These are phyloP conservation scores for Pseudocercospora pini-densiflorae DNA, from an alignment of 2,329 filamentous ascomycete genomes.

Conservation along the genomic window DNA sequence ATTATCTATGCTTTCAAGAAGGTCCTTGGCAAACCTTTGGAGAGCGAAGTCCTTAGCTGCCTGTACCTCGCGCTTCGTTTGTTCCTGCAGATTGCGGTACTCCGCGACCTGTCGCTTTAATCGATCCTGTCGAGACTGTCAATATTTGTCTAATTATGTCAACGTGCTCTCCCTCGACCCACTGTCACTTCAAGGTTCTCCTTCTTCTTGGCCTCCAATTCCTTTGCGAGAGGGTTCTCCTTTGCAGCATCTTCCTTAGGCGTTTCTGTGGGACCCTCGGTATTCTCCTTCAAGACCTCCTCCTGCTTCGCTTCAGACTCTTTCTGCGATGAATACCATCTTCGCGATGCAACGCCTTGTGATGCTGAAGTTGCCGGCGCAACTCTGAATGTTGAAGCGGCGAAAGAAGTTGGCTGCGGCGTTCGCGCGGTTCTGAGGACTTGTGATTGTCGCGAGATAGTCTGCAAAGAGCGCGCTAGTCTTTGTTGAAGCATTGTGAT, in stretches of 20 bases:
- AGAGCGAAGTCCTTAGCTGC: slow-evolving; percentile 90
- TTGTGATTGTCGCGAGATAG: slow-evolving; percentile 36
- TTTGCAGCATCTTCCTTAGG: slow-evolving; percentile 46
- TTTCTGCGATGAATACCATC: slow-evolving; percentile 51
- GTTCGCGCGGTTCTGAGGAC: slow-evolving; percentile 34
- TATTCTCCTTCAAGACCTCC: slow-evolving; percentile 43
- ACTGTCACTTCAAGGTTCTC: slow-evolving; percentile 87
- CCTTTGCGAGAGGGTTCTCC: slow-evolving; percentile 59
- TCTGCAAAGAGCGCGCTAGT: slow-evolving; percentile 53
- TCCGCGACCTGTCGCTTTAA: slow-evolving; percentile 93
- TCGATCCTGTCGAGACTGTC: slow-evolving; percentile 71
- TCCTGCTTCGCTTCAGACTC: slow-evolving; percentile 48
- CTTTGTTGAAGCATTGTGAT: slow-evolving; percentile 55
- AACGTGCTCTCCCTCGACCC: slow-evolving; percentile 29
- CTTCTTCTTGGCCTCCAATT: slow-evolving; percentile 73
- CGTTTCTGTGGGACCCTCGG: slow-evolving; percentile 31
- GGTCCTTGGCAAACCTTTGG: slow-evolving; percentile 89
- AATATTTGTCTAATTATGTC: not conserved
- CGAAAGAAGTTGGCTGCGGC: slow-evolving; percentile 35
- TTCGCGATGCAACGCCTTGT: slow-evolving; percentile 39
- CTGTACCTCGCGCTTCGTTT: slow-evolving; percentile 88
- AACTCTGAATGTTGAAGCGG: slow-evolving; percentile 24
- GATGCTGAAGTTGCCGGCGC: slow-evolving; percentile 39
- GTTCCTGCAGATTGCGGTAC: slow-evolving; percentile 97
- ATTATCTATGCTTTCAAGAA: slow-evolving; percentile 95